Conservation (phyloP, 371 early-diverging fungal genomes). For the Phascolomyces articulosus region DNA sequence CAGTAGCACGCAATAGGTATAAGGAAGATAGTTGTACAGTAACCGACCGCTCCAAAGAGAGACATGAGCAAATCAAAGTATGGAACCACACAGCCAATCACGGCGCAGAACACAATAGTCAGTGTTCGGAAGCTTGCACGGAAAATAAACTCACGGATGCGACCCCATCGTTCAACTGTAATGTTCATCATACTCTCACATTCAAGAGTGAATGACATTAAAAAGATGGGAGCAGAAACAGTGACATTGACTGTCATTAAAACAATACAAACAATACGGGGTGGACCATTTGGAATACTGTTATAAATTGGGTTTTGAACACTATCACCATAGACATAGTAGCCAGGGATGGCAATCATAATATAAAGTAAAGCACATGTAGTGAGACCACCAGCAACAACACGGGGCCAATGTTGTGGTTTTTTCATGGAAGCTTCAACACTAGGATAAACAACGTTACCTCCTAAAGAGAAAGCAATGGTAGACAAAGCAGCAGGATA, state of each 20-base stretch:
- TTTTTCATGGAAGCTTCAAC: constrained; percentile 82
- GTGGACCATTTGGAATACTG: constrained; percentile 66
- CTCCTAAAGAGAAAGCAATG: constrained; percentile 79
- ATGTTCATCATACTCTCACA: constrained; percentile 65
- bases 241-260: constrained; percentile 82
- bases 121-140: constrained; percentile 60
- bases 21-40: constrained; percentile 79
- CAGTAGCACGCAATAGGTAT: constrained; percentile 81
- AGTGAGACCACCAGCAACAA: constrained; percentile 64
- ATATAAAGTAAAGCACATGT: constrained; percentile 80
- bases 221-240: constrained; percentile 77
- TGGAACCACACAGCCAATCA: constrained; percentile 74
- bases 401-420: constrained; percentile 74
- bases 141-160: constrained; percentile 54
- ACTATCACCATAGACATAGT: constrained; percentile 75
- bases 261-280: constrained; percentile 66
- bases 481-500: constrained; percentile 62
- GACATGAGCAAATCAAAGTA: constrained; percentile 83
- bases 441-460: constrained; percentile 81
- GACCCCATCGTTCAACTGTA: constrained; percentile 47
- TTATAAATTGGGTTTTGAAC: constrained; percentile 75
- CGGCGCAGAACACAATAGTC: constrained; percentile 51
- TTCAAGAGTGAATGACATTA: constrained; percentile 80
- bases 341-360: constrained; percentile 75
- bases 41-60: constrained; percentile 80